These are phyloP conservation scores for Penicillium taxi DNA, from an alignment of 495 filamentous ascomycete species.

Conservation along the genomic window DNA sequence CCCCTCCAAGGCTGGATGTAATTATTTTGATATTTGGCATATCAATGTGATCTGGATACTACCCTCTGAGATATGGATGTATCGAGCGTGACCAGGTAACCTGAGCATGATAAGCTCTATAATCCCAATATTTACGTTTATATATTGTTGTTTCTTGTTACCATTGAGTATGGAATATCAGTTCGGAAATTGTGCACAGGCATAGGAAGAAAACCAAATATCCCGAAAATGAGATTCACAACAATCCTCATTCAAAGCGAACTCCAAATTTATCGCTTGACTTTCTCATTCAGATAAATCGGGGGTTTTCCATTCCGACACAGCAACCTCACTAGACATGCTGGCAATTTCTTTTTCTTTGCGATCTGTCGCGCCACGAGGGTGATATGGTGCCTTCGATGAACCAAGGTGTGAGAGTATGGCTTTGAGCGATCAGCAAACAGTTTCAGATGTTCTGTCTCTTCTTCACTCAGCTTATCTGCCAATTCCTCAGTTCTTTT, in stretches of 20 bases:
- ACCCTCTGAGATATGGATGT: too few species aligned
- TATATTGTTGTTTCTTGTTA: too few species aligned
- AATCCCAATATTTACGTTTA: too few species aligned
- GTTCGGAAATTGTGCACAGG: too few species aligned
- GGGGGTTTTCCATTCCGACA: constrained; percentile 17
- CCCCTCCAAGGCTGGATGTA: too few species aligned
- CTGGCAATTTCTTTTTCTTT: constrained; percentile 13
- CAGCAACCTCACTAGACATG: constrained; percentile 9
- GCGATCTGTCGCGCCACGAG: constrained; percentile 14
- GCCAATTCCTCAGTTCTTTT: constrained; percentile 11
- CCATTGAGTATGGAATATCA: too few species aligned
- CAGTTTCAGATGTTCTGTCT: constrained; percentile 10
- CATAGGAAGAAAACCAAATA: neutral
- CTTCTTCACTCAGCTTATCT: constrained; percentile 4
- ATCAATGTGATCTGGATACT: too few species aligned
- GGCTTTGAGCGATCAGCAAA: constrained; percentile 20
- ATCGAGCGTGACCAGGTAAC: too few species aligned
- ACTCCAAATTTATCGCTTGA: neutral
- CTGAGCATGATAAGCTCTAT: too few species aligned
- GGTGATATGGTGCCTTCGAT: constrained; percentile 18
- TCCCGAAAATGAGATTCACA: neutral
- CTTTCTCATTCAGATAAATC: neutral
- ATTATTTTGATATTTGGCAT: too few species aligned
- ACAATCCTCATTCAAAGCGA: too few species aligned
- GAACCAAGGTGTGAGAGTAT: constrained; percentile 14